These are phyloP conservation scores for Gloeopeniophorella convolvens DNA, from an alignment of 768 basidiomycete genomes.

Conservation along the genomic window DNA sequence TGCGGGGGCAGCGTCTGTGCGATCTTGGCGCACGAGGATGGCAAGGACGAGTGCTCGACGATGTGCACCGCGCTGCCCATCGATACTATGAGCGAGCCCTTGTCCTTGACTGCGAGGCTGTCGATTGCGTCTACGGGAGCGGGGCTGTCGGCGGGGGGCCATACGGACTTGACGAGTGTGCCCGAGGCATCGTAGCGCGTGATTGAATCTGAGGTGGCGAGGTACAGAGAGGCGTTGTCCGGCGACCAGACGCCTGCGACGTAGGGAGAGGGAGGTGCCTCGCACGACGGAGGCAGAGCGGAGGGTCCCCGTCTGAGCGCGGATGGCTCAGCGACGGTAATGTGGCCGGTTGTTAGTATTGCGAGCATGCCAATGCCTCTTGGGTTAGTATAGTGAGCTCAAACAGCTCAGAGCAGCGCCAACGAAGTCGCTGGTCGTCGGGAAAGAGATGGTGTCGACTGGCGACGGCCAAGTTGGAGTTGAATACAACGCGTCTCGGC, in stretches of 20 bases:
- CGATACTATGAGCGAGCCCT: constrained; percentile 42
- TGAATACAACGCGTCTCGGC: neutral
- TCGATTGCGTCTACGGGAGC: constrained; percentile 30
- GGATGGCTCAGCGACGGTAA: constrained; percentile 41
- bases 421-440: neutral
- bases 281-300: constrained; percentile 29
- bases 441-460: neutral
- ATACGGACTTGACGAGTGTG: constrained; percentile 39
- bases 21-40: constrained; percentile 31
- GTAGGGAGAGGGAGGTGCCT: constrained; percentile 28
- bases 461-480: neutral
- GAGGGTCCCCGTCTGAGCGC: constrained; percentile 41
- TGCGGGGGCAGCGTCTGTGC: constrained; percentile 47
- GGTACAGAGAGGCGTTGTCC: constrained; percentile 49
- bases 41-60: constrained; percentile 39
- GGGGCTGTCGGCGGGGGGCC: constrained; percentile 27
- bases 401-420: no score
- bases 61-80: constrained; percentile 40
- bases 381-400: no score
- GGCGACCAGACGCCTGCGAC: constrained; percentile 48
- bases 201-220: constrained; percentile 43
- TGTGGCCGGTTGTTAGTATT: constrained; percentile 41
- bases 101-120: constrained; percentile 31
- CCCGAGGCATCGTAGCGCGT: constrained; percentile 47
- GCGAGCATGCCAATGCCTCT: constrained; percentile 56